A percentile compares a stretch with the other conserved stretches of the same genome.
Conservation (phyloP, 768 basidiomycete genomes). For the Glaciozyma antarctica region DNA sequence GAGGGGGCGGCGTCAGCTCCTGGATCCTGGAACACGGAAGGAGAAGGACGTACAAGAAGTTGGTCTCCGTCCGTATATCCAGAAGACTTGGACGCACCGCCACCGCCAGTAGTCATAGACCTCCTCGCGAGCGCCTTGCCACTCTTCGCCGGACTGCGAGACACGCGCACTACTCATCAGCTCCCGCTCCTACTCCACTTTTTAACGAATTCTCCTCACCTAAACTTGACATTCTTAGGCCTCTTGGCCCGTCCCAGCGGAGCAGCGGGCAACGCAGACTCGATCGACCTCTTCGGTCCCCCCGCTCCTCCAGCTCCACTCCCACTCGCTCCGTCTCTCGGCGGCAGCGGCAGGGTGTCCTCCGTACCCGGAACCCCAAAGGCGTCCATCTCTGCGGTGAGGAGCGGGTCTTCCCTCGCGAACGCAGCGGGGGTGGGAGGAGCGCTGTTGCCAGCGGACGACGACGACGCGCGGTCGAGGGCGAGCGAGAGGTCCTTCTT, state of each 20-base stretch:
- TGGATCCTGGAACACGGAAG: background rate
- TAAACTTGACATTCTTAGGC: slow-evolving; percentile 32
- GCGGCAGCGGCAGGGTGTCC: background rate
- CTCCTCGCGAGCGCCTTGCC: slow-evolving; percentile 24
- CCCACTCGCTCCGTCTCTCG: slow-evolving; percentile 2
- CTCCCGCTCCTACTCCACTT: background rate
- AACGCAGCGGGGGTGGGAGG: background rate
- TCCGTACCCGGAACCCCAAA: slow-evolving; percentile 16
- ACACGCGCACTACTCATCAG: background rate
- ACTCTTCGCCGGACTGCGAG: slow-evolving; percentile 19
- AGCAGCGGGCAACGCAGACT: slow-evolving; percentile 1
- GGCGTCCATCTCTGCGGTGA: slow-evolving; percentile 13
- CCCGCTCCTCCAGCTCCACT: slow-evolving; percentile 9
- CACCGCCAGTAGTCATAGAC: background rate
- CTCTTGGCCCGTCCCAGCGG: slow-evolving; percentile 30
- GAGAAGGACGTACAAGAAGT: no score
- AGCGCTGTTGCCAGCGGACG: background rate
- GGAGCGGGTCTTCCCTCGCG: slow-evolving; percentile 12
- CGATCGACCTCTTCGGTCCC: slow-evolving; percentile 3
- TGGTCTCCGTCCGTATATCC: background rate
- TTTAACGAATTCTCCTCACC: slow-evolving; percentile 5
- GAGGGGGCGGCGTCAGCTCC: background rate
- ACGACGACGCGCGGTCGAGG: background rate
- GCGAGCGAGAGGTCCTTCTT: background rate
- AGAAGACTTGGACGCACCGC: background rate